Evolutionary conservation across 371 early-diverging fungal species (phyloP), one percentile per base, ranked within the genome.

Genomic region (Saksenaea oblongispora): DNA sequence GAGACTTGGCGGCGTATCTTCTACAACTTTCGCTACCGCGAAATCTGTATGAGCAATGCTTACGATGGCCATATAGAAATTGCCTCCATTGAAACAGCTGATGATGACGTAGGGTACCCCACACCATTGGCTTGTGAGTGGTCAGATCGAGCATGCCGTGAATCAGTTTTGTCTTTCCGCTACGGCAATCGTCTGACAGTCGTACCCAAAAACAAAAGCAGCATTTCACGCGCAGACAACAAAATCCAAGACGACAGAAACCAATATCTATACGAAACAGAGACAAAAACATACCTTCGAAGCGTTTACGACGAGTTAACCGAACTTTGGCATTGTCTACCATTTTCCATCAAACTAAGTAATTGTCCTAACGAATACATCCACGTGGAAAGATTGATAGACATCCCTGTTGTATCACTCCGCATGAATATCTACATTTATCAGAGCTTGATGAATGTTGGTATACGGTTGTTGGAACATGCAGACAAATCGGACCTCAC

Each of bases 1-100:
- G 81, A 80, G 35, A 61, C 81, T 0, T 80, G 78, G 78, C 54
- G 76, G 44, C 71, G 81, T 0, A 39, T 74, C 26, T 80, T 71
- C 56, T 78, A 78, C 35, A 56, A 63, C 3, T 58, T 73, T 9
- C 69, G 81, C 4, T 74, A 71, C 47, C 42, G 71, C 22, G 75
- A 76, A 36, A 35, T 75, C 27, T 63, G 61, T 37, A 34, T 78
- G 27, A 66, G 70, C 24, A 67, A 68, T 34, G 57, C 72, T 18
- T 68, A 71, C 15, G 74, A 77, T 28, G 74, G 66, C 7, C 61
- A 61, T 1, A 62, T 42, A 27, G 72, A 70, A 24, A 65, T 72
- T 42, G 56, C 72, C 5, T 39, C 68, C 17, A 61, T 72, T 15
- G 15, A 77, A 15, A n/a, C n/a, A 2, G 60, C 72, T 22, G 69